Evolutionary conservation across 2,329 filamentous ascomycete genomes (phyloP).

Genomic region (Claviceps digitariae): DNA sequence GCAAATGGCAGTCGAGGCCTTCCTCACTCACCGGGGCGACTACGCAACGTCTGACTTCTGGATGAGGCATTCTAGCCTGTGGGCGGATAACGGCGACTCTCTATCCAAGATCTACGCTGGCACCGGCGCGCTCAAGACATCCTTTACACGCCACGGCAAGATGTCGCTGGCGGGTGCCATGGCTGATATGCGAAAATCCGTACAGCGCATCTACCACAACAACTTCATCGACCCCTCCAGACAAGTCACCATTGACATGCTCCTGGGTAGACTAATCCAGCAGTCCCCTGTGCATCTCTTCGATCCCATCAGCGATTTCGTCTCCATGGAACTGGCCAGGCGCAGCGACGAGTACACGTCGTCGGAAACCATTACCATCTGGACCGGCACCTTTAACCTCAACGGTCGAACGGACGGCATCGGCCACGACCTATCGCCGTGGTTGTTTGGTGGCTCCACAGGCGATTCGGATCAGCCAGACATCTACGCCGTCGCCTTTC

Average conservation of each 20-base stretch:
- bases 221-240: constrained; percentile 90
- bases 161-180: constrained; percentile 90
- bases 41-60: constrained; percentile 69
- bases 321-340: constrained; percentile 60
- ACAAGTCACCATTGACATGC: constrained; percentile 88
- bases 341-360: constrained; percentile 61
- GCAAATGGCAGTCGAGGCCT: constrained; percentile 79
- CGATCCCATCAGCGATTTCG: constrained; percentile 88
- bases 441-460: constrained; percentile 58
- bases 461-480: constrained; percentile 55
- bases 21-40: constrained; percentile 60
- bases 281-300: constrained; percentile 76
- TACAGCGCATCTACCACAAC: constrained; percentile 89
- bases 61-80: constrained; percentile 81
- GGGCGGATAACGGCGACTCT: constrained; percentile 94
- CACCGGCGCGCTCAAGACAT: constrained; percentile 88
- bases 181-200: constrained; percentile 90
- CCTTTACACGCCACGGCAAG: constrained; percentile 86
- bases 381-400: constrained; percentile 84
- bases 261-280: constrained; percentile 73
- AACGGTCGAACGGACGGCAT: constrained; percentile 76
- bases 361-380: constrained; percentile 61
- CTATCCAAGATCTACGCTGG: constrained; percentile 93
- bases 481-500: constrained; percentile 83
- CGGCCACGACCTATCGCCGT: constrained; percentile 66